Evolutionary conservation across 768 basidiomycete species (phyloP).

Genomic region (Naganishia randhawae): DNA sequence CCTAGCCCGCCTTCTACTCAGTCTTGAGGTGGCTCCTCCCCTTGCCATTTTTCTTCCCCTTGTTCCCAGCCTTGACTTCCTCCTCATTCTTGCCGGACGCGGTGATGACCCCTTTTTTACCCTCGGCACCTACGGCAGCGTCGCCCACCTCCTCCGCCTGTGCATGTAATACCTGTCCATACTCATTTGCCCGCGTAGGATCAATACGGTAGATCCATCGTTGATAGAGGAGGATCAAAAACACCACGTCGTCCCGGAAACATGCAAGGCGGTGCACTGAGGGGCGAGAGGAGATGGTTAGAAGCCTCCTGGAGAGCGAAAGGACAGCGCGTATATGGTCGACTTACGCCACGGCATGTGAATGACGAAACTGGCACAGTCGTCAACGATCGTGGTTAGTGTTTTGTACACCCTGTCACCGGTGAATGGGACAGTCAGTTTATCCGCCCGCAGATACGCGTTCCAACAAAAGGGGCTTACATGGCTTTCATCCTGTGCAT

Average conservation of each 20-base stretch:
- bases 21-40: slow-evolving; percentile 18
- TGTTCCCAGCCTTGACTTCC: neutral
- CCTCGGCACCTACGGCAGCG: neutral
- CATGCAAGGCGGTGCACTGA: slow-evolving; percentile 58
- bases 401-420: slow-evolving; percentile 29
- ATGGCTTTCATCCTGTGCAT: slow-evolving; percentile 74
- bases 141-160: slow-evolving; percentile 3
- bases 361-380: slow-evolving; percentile 64
- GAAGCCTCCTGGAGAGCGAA: neutral
- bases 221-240: slow-evolving; percentile 84
- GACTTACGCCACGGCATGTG: slow-evolving; percentile 30
- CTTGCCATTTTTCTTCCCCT: slow-evolving; percentile 17
- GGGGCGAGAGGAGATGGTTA: neutral
- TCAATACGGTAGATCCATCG: slow-evolving; percentile 98
- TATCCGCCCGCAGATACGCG: slow-evolving; percentile 52
- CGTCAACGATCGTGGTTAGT: slow-evolving; percentile 64
- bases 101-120: neutral
- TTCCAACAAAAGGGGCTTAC: slow-evolving; percentile 69
- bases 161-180: slow-evolving; percentile 68
- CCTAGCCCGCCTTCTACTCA: slow-evolving; percentile 1
- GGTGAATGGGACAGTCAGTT: neutral
- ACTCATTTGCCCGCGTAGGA: slow-evolving; percentile 91
- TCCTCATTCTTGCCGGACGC: too few species aligned
- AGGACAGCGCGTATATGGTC: neutral
- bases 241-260: slow-evolving; percentile 55